Base-by-base conservation (phyloP, 257 asterid genomes). In the Striga asiatica region DNA sequence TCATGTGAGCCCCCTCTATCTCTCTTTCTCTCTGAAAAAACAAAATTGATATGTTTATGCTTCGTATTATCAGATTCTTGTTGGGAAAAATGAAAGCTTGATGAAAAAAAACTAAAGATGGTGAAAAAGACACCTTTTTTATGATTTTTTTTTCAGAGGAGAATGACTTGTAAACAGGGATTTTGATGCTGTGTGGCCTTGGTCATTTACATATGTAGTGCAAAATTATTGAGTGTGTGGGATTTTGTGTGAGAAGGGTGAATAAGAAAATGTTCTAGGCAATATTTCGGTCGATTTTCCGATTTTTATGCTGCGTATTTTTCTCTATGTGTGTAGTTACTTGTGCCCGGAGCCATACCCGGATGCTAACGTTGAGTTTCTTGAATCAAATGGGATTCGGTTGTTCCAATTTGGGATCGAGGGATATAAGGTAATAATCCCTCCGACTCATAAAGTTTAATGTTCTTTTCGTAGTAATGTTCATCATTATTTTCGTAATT, bases 281-380 rank as follows among this genome's bases (percentile, higher is more conserved):
- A n/a, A n/a, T n/a, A n/a, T n/a, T n/a, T n/a, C n/a, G n/a, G n/a
- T n/a, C n/a, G n/a, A n/a, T n/a, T n/a, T n/a, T n/a, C n/a, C n/a
- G n/a, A n/a, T n/a, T n/a, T n/a, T n/a, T n/a, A n/a, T n/a, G n/a
- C n/a, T n/a, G n/a, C n/a, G n/a, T n/a, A n/a, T n/a, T n/a, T n/a
- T n/a, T n/a, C n/a, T n/a, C 18, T 43, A 66, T 65, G 61, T 38
- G 45, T 70, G 55, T 29, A 87, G 96, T 75, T 83, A 74, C 50
- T 62, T 87, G 60, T 87, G 94, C 34, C 87, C 94, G 8, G 96
- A 83, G 76, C 83, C 89, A 12, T 87, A 83, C 64, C 94, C 94
- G 0, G 80, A 77, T 32, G 65, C 80, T 21, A 87, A 87, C 53
- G 47, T 79, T 56, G 87, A 83, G 71, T 87, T 87, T 74, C 71